Percentiles rank a stretch among this genome's conserved stretches.
Conservation (phyloP, 306 rosid genomes). For the Prunus davidiana region DNA sequence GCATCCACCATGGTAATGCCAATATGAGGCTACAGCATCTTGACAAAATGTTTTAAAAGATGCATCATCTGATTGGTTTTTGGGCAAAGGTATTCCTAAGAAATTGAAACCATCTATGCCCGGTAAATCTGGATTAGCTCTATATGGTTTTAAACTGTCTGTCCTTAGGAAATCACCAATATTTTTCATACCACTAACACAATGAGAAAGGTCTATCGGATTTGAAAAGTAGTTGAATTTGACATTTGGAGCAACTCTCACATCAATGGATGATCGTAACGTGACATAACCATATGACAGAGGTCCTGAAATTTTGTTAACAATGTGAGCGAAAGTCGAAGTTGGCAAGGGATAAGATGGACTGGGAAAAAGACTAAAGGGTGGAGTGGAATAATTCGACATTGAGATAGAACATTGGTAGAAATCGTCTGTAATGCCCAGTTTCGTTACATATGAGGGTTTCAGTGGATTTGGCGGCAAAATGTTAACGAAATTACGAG, state of each 20-base stretch:
- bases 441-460: neutral
- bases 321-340: neutral
- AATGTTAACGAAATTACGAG: constrained; percentile 1
- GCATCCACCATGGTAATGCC: constrained; percentile 32
- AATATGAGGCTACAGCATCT: neutral
- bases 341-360: neutral
- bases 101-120: constrained; percentile 2
- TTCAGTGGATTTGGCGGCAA: constrained; percentile 8
- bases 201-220: constrained; percentile 4
- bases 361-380: neutral
- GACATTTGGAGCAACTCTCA: neutral
- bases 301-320: neutral
- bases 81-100: constrained; percentile 4
- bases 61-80: constrained; percentile 2
- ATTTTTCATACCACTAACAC: constrained; percentile 3
- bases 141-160: neutral
- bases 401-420: neutral
- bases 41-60: constrained; percentile 10
- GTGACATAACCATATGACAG: neutral
- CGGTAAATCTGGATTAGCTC: neutral
- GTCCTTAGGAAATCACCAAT: neutral
- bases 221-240: constrained; percentile 18
- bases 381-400: neutral
- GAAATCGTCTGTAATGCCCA: neutral
- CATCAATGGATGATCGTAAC: neutral